Percentiles rank a stretch among this genome's conserved stretches.
Conservation (phyloP, 164 flowering plant genomes). For the Vitis amurensis region DNA sequence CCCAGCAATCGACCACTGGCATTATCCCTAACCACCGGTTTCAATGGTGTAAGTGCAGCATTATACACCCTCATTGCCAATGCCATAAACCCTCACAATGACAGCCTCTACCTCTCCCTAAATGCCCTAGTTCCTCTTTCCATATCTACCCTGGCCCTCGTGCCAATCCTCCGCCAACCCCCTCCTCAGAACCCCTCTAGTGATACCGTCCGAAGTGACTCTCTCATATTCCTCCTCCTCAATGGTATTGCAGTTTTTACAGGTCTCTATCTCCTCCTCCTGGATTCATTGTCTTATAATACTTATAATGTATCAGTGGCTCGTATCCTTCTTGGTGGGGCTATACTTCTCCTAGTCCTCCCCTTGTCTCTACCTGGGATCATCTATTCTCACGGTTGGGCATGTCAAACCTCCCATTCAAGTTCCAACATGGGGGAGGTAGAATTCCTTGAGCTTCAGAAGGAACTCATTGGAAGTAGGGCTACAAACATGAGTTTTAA, state of each 20-base stretch:
- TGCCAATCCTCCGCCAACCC: conserved; percentile 23
- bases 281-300: conserved; percentile 8
- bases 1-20: conserved; percentile 26
- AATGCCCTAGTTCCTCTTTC: conserved; percentile 28
- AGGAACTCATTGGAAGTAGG: conserved; percentile 11
- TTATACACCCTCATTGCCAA: conserved; percentile 25
- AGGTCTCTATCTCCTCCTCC: conserved; percentile 26
- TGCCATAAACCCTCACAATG: conserved; percentile 18
- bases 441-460: conserved; percentile 22
- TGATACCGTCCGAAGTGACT: conserved; percentile 6
- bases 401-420: not conserved
- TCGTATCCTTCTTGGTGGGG: conserved; percentile 22
- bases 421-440: conserved; percentile 14
- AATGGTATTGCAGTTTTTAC: conserved; percentile 23
- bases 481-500: not conserved
- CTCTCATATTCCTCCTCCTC: conserved; percentile 17
- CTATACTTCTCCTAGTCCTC: conserved; percentile 13
- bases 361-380: conserved; percentile 27
- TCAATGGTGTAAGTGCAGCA: conserved; percentile 36
- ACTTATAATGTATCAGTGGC: conserved; percentile 3
- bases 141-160: conserved; percentile 12
- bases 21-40: conserved; percentile 29
- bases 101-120: conserved; percentile 23
- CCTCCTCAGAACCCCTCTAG: not conserved
- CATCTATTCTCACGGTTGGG: conserved; percentile 17